Conservation (phyloP, 148 eudicot species). For the Vaccinium macrocarpon region DNA sequence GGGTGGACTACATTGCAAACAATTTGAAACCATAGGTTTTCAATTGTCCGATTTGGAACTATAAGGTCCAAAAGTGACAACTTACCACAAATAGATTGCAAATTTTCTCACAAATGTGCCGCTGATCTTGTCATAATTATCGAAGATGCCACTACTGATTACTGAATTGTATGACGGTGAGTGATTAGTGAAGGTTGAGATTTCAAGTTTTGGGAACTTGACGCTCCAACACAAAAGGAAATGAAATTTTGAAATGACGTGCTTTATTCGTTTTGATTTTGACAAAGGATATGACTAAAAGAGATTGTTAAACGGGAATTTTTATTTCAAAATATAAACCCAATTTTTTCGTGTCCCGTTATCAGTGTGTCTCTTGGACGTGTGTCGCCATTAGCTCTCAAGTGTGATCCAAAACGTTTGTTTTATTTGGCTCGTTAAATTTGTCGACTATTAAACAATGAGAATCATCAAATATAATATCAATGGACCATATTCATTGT, state of each 20-base stretch:
- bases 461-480: not conserved
- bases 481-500: not conserved
- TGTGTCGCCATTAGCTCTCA: not conserved
- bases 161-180: not conserved
- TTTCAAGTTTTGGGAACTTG: slow-evolving; percentile 15
- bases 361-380: too few relatives aligned
- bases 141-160: slow-evolving; percentile 4
- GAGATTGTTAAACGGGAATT: not conserved
- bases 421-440: not conserved
- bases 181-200: not conserved
- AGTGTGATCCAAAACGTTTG: not conserved
- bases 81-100: not conserved
- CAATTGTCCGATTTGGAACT: not conserved
- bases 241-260: not conserved
- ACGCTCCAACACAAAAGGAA: slow-evolving; percentile 6
- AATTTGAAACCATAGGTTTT: not conserved
- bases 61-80: not conserved
- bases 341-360: too few relatives aligned
- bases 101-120: not conserved
- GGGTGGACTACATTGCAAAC: not conserved
- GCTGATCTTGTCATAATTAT: not conserved
- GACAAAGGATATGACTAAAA: not conserved
- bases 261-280: not conserved
- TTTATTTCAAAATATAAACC: not conserved
- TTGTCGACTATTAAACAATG: not conserved